Base-by-base conservation (phyloP, 306 rosid genomes). In the Medicago arabica region DNA sequence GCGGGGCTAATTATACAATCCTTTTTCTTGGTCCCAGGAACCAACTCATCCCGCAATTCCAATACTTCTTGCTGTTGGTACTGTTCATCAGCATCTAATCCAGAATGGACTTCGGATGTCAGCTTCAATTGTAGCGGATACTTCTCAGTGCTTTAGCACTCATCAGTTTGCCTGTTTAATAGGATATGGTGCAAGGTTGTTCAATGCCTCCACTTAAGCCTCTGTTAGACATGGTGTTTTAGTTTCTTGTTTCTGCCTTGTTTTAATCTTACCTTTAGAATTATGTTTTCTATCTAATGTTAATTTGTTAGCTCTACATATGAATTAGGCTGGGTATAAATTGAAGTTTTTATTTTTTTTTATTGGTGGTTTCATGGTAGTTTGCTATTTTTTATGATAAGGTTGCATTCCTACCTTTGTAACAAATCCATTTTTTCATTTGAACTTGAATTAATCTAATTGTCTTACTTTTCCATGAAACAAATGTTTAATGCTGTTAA, bases 181-280 rank as follows among this genome's bases (percentile, higher is more conserved):
- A 80, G 99, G 99, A 92, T 95, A 90, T 83, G 99, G 99, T 84
- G 99, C 99, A 78, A 95, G 99, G 99, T 95, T 79, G 71, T 76
- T 85, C 73, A 67, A 63, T 68, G 60, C 66, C 51, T 66, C 49
- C 74, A n/a, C 55, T 34, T 44, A 72, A 69, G 50, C 61, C 23
- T 80, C 54, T 68, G 51, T 76, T 46, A 40, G 51, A 38, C 44
- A 11, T 75, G 47, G 23, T 31, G 75, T 69, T 81, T 67, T 69
- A 17, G 44, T 67, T 67, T 78, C 15, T 41, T 67, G 54, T 39
- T 62, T 58, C 55, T 46, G 11, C 67, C 59, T 57, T 64, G 38
- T 72, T 80, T 67, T 40, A 54, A 67, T 41, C 63, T 50, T 68
- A 76, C n/a, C 14, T 18, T 19, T 11, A 63, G 74, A 47, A 28